Percentiles rank a stretch among this genome's conserved stretches.
These are phyloP conservation scores for Clonostachys chloroleuca DNA, from an alignment of 2,329 filamentous ascomycete genomes.

Conservation along the genomic window DNA sequence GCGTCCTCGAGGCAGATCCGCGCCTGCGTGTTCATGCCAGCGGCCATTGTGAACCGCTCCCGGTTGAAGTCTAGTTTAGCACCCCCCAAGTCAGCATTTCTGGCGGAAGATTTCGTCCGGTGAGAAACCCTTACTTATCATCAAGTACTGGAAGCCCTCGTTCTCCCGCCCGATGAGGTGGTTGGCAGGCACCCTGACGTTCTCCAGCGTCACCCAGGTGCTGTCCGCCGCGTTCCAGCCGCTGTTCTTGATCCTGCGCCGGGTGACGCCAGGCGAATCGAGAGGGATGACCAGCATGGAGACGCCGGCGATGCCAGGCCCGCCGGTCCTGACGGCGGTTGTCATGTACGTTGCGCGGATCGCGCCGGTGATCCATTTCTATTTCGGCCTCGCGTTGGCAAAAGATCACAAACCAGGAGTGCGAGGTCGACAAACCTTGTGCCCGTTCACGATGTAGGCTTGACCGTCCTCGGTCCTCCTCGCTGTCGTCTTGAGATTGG, in stretches of 20 bases:
- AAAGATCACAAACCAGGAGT: background rate
- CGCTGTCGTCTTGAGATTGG: constrained; percentile 58
- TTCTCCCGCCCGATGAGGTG: constrained; percentile 52
- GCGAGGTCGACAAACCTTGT: constrained; percentile 63
- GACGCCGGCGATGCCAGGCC: constrained; percentile 45
- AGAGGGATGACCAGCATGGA: constrained; percentile 54
- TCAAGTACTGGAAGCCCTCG: constrained; percentile 51
- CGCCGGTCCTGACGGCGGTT: constrained; percentile 57
- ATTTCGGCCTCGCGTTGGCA: constrained; percentile 25
- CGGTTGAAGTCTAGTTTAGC: constrained; percentile 41
- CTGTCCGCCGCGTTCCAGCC: constrained; percentile 63
- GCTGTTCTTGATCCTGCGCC: constrained; percentile 54
- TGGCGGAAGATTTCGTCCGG: background rate
- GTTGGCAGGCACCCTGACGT: constrained; percentile 47
- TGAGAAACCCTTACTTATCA: constrained; percentile 38
- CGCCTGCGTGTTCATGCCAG: constrained; percentile 51
- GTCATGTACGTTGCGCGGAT: constrained; percentile 58
- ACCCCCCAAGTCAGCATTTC: background rate
- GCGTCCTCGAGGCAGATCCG: constrained; percentile 50
- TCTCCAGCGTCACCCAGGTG: constrained; percentile 50
- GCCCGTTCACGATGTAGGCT: constrained; percentile 60
- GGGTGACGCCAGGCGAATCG: constrained; percentile 39
- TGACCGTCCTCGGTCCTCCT: constrained; percentile 32
- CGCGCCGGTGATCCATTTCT: constrained; percentile 65
- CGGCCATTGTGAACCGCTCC: constrained; percentile 54